Evolutionary conservation across 2,329 filamentous ascomycete genomes (phyloP), one percentile per base, ranked within the genome.

Genomic region (Aspergillus clavatus): DNA sequence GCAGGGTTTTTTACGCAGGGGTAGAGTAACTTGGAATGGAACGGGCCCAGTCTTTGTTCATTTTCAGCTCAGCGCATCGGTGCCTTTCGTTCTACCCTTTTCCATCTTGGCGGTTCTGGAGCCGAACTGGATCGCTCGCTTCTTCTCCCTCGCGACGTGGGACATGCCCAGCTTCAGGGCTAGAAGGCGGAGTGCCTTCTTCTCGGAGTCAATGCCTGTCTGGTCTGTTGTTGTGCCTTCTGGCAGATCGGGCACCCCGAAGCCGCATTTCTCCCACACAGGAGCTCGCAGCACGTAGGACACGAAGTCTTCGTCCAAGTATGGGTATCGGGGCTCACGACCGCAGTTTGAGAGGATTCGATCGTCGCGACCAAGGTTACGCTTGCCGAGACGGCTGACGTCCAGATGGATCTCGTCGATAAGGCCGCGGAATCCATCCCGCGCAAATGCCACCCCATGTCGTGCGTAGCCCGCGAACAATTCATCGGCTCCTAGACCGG

Each of bases 291-390:
- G 78, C 5, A 87, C 86, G 81, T 89, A 93, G 21, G 75, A 75
- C n/a, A 96, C 83, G 36, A 98, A 78, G 2, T 80, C 74, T 67
- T 98, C 93, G 50, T 97, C 93, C 0, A 98, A 77, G 59, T 81
- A 98, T 0, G 94, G 93, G 61, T 94, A 96, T 27, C 93, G 80
- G 24, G 86, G 86, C 68, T 98, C 93, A 49, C 84, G 84, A 11
- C 87, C 82, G 86, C 90, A 97, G 60, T 95, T 80, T 2, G 88
- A 84, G 67, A 96, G 88, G 14, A 90, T 86, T 19, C 93, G 81
- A 67, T 98, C 94, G 60, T 98, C 93, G 7, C 93, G 83, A 3
- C 93, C 94, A 6, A 98, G 77, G 54, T 98, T 98, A n/a, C 93
- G 82, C 68, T 93, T 89, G 1, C 91, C 90, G 1, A 98, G 80